phyloP scores from a whole-genome alignment of 2,329 filamentous ascomycete species.

The Ambrosiella cleistominuta region DNA sequence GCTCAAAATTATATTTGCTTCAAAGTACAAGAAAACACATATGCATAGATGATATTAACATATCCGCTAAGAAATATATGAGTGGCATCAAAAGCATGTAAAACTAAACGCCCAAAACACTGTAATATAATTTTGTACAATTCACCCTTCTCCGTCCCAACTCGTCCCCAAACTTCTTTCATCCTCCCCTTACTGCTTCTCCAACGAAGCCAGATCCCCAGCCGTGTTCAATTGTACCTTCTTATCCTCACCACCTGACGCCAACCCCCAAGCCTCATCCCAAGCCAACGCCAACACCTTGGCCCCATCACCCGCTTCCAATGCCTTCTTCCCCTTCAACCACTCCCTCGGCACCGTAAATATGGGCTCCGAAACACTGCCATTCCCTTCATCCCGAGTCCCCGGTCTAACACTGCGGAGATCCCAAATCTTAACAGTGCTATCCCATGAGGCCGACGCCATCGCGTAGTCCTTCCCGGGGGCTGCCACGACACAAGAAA shows the following conservation, averaged over 20 bases:
- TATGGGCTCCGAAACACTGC: conserved; percentile 54
- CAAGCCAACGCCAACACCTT: conserved; percentile 84
- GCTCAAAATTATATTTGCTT: not conserved
- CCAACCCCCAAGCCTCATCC: conserved; percentile 74
- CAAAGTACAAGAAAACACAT: not conserved
- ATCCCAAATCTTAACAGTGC: conserved; percentile 89
- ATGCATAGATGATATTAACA: not conserved
- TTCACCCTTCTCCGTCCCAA: not conserved
- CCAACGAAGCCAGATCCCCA: conserved; percentile 9
- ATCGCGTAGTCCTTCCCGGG: conserved; percentile 63
- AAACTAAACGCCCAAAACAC: conserved; percentile 1
- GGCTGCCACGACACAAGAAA: conserved; percentile 27
- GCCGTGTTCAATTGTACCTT: conserved; percentile 69
- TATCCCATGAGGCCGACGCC: conserved; percentile 79
- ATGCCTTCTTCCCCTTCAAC: conserved; percentile 43
- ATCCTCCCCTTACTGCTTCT: not conserved
- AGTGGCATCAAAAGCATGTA: not conserved
- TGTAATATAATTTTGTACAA: not conserved
- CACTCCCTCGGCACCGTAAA: conserved; percentile 61
- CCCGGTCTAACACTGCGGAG: conserved; percentile 52
- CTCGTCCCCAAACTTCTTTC: not conserved
- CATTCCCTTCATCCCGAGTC: conserved; percentile 38
- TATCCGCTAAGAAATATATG: not conserved
- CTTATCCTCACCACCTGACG: conserved; percentile 86
- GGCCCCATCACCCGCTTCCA: conserved; percentile 58